Evolutionary conservation across 805 yeast genomes (phyloP).

Genomic region (Cephaloascus fragrans): DNA sequence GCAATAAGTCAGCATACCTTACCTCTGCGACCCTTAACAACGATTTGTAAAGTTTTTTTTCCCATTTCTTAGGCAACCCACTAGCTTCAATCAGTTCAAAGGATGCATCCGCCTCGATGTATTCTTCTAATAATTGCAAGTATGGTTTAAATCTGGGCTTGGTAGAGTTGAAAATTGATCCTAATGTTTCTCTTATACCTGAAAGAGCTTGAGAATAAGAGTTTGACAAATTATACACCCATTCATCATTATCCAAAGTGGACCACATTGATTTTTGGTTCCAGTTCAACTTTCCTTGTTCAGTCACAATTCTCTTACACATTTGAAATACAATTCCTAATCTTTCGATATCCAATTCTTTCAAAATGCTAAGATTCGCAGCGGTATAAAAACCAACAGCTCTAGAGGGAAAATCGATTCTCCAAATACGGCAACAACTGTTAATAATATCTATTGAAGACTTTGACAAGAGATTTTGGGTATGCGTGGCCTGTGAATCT

Average conservation of each 20-base stretch:
- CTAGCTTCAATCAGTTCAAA: slow-evolving; percentile 22
- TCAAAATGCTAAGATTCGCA: slow-evolving; percentile 20
- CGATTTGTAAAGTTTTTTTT: slow-evolving; percentile 22
- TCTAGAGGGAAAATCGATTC: slow-evolving; percentile 39
- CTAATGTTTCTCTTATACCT: slow-evolving; percentile 31
- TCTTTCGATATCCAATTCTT: slow-evolving; percentile 19
- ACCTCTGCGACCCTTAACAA: slow-evolving; percentile 24
- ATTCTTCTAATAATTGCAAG: slow-evolving; percentile 37
- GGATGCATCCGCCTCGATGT: slow-evolving; percentile 36
- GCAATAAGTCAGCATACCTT: slow-evolving; percentile 27
- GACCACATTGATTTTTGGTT: slow-evolving; percentile 21
- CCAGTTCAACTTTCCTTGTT: slow-evolving; percentile 19
- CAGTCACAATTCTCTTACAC: slow-evolving; percentile 20
- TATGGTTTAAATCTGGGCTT: slow-evolving; percentile 54
- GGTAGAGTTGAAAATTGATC: slow-evolving; percentile 27
- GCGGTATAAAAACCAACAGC: slow-evolving; percentile 44
- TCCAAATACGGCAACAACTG: slow-evolving; percentile 47
- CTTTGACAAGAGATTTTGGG: slow-evolving; percentile 23
- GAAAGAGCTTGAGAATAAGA: slow-evolving; percentile 37
- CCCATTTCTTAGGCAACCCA: slow-evolving; percentile 37
- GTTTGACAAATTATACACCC: slow-evolving; percentile 34
- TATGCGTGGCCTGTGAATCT: background rate
- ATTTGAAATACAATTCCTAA: slow-evolving; percentile 16
- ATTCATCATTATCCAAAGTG: slow-evolving; percentile 36
- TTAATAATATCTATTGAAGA: slow-evolving; percentile 31